phyloP scores from a whole-genome alignment of 2,329 filamentous ascomycete genomes.

The Emericellopsis atlantica region DNA sequence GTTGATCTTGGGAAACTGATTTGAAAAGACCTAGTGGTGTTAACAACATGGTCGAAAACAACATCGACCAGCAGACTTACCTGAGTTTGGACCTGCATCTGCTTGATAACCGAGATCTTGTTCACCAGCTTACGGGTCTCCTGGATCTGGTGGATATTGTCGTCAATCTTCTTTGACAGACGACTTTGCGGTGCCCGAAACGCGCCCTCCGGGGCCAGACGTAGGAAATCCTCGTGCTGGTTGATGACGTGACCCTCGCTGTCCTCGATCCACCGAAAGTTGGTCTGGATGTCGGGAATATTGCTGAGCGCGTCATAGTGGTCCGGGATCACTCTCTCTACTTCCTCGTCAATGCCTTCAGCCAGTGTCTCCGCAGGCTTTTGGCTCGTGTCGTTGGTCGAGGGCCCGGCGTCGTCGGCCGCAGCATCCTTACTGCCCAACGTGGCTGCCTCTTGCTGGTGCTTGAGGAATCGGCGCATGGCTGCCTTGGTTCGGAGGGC shows the following conservation, averaged over 20 bases:
- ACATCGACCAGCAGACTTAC: slow-evolving; percentile 29
- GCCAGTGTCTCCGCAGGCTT: slow-evolving; percentile 63
- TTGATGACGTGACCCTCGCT: slow-evolving; percentile 80
- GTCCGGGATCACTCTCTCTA: slow-evolving; percentile 76
- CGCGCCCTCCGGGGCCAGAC: slow-evolving; percentile 58
- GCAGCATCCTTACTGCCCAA: slow-evolving; percentile 25
- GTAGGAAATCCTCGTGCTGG: slow-evolving; percentile 73
- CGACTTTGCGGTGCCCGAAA: slow-evolving; percentile 67
- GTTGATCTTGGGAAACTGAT: slow-evolving; percentile 96
- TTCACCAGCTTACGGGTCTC: slow-evolving; percentile 92
- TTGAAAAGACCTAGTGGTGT: slow-evolving; percentile 67
- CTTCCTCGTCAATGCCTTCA: slow-evolving; percentile 86
- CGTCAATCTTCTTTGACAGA: slow-evolving; percentile 69
- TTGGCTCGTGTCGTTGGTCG: slow-evolving; percentile 12
- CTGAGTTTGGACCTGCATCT: slow-evolving; percentile 98
- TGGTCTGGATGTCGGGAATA: slow-evolving; percentile 71
- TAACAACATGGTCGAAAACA: neutral
- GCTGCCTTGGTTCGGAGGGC: slow-evolving; percentile 72
- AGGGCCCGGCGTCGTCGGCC: slow-evolving; percentile 29
- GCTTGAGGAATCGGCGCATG: slow-evolving; percentile 79
- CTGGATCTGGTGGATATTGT: slow-evolving; percentile 90
- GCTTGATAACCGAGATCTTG: slow-evolving; percentile 95
- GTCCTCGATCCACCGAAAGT: slow-evolving; percentile 81
- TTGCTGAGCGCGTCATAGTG: slow-evolving; percentile 85
- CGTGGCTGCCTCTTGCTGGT: slow-evolving; percentile 57